These are phyloP conservation scores for Golubevia pallescens DNA, from an alignment of 1,284 basidiomycete species.

Conservation along the genomic window DNA sequence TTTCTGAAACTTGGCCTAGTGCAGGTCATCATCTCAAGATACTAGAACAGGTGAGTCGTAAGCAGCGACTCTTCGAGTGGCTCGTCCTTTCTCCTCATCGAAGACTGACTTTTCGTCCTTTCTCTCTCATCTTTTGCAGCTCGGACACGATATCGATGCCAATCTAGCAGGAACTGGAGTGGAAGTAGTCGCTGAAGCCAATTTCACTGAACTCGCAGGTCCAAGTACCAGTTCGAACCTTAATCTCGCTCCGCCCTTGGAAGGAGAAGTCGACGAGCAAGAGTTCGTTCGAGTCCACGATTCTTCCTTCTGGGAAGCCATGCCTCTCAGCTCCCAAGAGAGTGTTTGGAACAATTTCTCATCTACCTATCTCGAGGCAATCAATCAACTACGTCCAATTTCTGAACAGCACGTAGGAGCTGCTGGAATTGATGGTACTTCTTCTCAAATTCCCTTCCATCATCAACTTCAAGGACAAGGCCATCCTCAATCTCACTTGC, in stretches of 20 bases:
- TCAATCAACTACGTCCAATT: conserved; percentile 8
- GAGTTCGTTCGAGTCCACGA: conserved; percentile 32
- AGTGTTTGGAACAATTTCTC: conserved; percentile 36
- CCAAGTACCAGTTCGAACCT: no score
- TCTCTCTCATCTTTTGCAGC: conserved; percentile 3
- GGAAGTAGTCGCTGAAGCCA: neutral
- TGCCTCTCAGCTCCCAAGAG: conserved; percentile 30
- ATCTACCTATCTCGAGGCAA: conserved; percentile 28
- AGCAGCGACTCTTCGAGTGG: no score
- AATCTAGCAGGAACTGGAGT: conserved; percentile 17
- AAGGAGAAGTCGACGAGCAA: conserved; percentile 15
- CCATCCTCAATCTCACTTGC: no score
- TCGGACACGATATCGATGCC: conserved; percentile 27
- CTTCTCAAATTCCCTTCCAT: no score
- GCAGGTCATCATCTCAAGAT: conserved; percentile 34
- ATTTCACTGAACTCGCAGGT: no score
- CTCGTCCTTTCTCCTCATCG: no score
- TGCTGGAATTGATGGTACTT: neutral
- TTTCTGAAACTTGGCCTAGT: conserved; percentile 28
- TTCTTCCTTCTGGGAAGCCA: conserved; percentile 33
- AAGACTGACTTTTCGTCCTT: no score
- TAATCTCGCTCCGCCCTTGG: no score
- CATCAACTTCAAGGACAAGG: no score
- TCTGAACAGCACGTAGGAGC: neutral
- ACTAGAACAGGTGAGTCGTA: conserved; percentile 9